Base-by-base conservation (phyloP, 441 rosid species). In the Adansonia grandidieri region DNA sequence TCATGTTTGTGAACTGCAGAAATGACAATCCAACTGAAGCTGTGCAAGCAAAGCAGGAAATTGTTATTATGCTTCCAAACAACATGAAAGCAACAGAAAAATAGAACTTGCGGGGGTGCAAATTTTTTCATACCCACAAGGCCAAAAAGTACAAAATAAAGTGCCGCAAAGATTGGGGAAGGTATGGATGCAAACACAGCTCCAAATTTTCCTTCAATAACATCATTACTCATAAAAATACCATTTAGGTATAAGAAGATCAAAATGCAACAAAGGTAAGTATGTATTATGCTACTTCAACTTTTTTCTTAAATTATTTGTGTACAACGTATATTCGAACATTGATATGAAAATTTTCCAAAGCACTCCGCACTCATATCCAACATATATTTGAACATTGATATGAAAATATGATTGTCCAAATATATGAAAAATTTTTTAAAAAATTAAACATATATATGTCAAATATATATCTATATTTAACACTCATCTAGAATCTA, bases 1-100 rank as follows among this genome's bases (percentile, higher is more conserved):
- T 91, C 92, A 89, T 88, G 91, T 91, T 91, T 70, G 93, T 89
- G 89, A 91, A 91, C 81, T 89, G 95, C 71, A 91, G 93, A 81
- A 90, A 90, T 20, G 96, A 91, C 56, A 90, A 64, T 64, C 93
- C 96, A 48, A 88, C 90, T 15, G 95, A 88, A 77, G 90, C 95
- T 91, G 40, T 32, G 84, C 66, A 85, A 70, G 3, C 64, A 3
- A 57, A 5, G 17, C 67, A 24, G 11, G 44, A 44, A 28, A 40
- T 50, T 22, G 15, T 68, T 19, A 45, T 57, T 9, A 45, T 66
- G 45, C 63, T 62, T 62, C 44, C 11, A 13, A 64, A 32, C 40
- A 32, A 32, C 40, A 32, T 68, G 56, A 9, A 40, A 56, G 44
- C 7, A 28, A 24, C 6, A 45, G 7, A 22, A 32, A n/a, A 72